phyloP scores from a whole-genome alignment of 345 rosid species.

The Eucalyptus urophylla region DNA sequence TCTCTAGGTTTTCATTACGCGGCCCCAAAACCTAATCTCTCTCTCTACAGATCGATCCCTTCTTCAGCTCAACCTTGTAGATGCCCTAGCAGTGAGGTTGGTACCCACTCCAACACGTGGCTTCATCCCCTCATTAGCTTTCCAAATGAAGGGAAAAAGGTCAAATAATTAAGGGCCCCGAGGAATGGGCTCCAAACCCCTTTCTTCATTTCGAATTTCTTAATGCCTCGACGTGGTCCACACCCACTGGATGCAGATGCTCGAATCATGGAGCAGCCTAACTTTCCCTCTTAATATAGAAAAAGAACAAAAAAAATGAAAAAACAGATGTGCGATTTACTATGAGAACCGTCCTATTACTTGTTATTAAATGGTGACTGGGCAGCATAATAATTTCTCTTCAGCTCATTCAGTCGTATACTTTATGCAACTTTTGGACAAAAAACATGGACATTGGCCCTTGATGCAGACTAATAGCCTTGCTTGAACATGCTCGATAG shows the following conservation, averaged over 20 bases:
- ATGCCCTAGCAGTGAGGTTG: background rate
- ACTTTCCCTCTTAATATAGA: background rate
- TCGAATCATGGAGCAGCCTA: background rate
- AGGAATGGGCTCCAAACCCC: background rate
- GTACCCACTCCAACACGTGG: background rate
- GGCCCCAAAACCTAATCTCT: background rate
- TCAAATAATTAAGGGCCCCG: background rate
- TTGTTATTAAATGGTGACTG: background rate
- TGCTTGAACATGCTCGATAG: background rate
- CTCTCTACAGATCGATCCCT: background rate
- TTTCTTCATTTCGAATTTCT: background rate
- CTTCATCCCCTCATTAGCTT: background rate
- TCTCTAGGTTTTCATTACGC: background rate
- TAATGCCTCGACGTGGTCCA: background rate
- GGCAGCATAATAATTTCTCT: background rate
- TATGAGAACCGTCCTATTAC: background rate
- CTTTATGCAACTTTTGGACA: background rate
- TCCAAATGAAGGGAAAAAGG: background rate
- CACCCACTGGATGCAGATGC: slow-evolving; percentile 9
- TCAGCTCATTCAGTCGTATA: background rate
- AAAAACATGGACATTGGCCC: background rate
- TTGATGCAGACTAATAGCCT: background rate
- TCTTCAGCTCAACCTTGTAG: background rate
- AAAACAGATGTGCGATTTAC: background rate
- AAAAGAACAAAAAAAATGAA: background rate